These are phyloP conservation scores for Thermothelomyces thermophilus DNA, from an alignment of 2,329 filamentous ascomycete species.

Conservation along the genomic window DNA sequence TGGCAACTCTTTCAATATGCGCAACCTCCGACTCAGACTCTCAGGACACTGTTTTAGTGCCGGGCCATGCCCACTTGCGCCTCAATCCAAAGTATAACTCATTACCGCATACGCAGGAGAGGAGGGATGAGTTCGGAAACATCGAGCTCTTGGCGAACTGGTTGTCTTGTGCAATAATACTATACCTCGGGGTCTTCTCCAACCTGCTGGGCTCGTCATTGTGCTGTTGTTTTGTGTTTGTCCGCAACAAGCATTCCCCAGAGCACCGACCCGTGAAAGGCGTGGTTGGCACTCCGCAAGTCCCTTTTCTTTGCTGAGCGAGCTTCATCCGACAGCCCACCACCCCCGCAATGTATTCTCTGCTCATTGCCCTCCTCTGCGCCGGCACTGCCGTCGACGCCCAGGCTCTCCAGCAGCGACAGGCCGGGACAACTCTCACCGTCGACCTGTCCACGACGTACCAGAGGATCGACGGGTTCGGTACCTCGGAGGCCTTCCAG, in stretches of 20 bases:
- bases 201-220: too few relatives aligned
- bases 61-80: neutral
- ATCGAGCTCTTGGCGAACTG: neutral
- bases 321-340: neutral
- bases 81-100: neutral
- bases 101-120: neutral
- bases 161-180: neutral
- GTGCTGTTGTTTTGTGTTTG: too few relatives aligned
- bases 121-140: neutral
- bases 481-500: conserved; percentile 36
- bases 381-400: neutral
- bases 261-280: too few relatives aligned
- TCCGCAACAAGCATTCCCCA: too few relatives aligned
- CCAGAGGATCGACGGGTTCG: conserved; percentile 38
- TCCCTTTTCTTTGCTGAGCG: too few relatives aligned
- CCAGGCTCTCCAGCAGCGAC: neutral
- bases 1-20: neutral
- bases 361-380: neutral
- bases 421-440: conserved; percentile 11
- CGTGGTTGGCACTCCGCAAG: too few relatives aligned
- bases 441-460: conserved; percentile 24
- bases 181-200: too few relatives aligned
- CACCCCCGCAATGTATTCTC: neutral
- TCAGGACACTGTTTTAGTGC: neutral
- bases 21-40: neutral